A percentile compares a stretch with the other conserved stretches of the same genome.
Conservation (phyloP, 139 green algal species). For the Cymbomonas tetramitiformis region DNA sequence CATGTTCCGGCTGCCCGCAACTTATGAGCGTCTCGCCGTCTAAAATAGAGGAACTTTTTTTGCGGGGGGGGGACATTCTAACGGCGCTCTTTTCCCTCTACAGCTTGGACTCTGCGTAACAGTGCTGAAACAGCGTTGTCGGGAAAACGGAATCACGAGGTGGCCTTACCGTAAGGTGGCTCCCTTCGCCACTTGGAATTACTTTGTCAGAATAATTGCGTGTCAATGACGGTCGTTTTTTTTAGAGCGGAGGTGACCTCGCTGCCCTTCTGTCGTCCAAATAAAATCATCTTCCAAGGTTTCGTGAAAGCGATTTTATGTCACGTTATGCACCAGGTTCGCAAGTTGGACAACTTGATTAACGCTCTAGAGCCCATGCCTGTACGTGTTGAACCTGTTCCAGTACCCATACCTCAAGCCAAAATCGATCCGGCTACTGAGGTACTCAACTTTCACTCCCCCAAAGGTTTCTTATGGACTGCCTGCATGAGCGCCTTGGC, state of each 20-base stretch:
- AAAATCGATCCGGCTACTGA: too few species aligned
- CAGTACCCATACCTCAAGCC: too few species aligned
- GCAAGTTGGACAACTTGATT: slow-evolving; percentile 23
- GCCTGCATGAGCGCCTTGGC: too few species aligned
- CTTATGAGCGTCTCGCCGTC: too few species aligned
- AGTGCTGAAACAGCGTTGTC: slow-evolving; percentile 31
- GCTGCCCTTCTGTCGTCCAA: neutral
- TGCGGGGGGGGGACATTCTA: neutral
- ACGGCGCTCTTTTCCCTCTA: neutral
- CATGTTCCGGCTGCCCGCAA: too few species aligned
- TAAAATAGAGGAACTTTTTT: too few species aligned
- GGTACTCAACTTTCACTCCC: too few species aligned
- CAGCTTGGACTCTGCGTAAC: slow-evolving; percentile 37
- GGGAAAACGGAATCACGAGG: slow-evolving; percentile 30
- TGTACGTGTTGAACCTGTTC: too few species aligned
- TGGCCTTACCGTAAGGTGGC: slow-evolving; percentile 38
- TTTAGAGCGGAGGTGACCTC: neutral
- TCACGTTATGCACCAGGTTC: too few species aligned
- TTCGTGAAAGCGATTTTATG: too few species aligned
- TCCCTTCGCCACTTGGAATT: neutral
- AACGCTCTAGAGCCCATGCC: slow-evolving; percentile 9
- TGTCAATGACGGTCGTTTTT: neutral
- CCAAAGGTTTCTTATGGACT: too few species aligned
- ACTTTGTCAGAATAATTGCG: neutral
- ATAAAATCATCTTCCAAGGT: too few species aligned